Percentiles rank a stretch among this genome's conserved stretches.
Evolutionary conservation across 768 basidiomycete species (phyloP).

Genomic region (Agrocybe praecox): DNA sequence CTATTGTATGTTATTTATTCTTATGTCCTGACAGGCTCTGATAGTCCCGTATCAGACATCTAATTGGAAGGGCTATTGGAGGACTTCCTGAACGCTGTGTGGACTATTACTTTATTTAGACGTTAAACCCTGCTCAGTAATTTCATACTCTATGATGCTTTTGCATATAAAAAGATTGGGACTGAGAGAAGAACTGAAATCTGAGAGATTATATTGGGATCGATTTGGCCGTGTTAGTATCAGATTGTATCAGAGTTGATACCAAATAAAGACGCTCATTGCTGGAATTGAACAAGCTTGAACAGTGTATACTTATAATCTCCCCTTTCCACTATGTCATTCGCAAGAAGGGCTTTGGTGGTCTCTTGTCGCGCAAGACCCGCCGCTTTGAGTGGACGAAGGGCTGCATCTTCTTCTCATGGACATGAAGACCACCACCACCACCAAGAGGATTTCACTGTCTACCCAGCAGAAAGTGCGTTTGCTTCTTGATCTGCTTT

Average conservation of each 20-base stretch:
- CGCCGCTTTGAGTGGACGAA: constrained; percentile 34
- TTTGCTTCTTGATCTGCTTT: neutral
- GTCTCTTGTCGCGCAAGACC: constrained; percentile 35
- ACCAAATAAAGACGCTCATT: neutral
- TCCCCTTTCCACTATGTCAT: constrained; percentile 36
- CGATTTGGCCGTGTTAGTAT: neutral
- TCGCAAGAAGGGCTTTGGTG: constrained; percentile 40
- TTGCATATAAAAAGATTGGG: too few relatives aligned
- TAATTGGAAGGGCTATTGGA: too few relatives aligned
- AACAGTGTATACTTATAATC: neutral
- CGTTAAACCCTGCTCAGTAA: too few relatives aligned
- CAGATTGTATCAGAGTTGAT: neutral
- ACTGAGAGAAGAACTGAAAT: too few relatives aligned
- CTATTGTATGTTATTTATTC: neutral
- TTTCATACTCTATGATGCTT: too few relatives aligned
- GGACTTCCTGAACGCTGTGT: too few relatives aligned
- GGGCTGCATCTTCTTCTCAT: constrained; percentile 47
- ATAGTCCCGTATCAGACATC: too few relatives aligned
- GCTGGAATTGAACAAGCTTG: neutral
- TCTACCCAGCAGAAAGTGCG: constrained; percentile 65
- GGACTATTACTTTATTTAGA: too few relatives aligned
- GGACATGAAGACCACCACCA: constrained; percentile 38
- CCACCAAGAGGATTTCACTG: constrained; percentile 35
- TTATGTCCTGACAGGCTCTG: too few relatives aligned
- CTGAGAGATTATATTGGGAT: neutral